Conservation (phyloP, 306 rosid species). For the Boehmeria nivea region DNA sequence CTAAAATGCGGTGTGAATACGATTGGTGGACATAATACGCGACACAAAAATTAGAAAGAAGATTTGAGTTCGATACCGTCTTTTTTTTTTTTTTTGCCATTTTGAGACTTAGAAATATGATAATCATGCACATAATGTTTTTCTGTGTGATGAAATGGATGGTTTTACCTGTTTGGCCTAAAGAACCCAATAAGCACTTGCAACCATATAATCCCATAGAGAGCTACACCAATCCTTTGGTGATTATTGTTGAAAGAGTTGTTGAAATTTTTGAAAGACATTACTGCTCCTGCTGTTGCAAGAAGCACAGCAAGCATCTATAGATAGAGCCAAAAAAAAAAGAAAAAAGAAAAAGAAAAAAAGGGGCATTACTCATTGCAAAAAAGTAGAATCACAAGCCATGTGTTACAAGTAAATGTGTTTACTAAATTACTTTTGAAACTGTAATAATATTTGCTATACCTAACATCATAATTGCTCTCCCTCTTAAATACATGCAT, state of each 20-base stretch:
- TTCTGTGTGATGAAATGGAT: too few relatives aligned
- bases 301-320: slow-evolving; percentile 62
- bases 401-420: too few relatives aligned
- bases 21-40: too few relatives aligned
- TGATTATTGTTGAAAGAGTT: slow-evolving; percentile 79
- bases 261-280: slow-evolving; percentile 82
- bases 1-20: too few relatives aligned
- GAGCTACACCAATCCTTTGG: slow-evolving; percentile 77
- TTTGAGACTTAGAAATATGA: too few relatives aligned
- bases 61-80: too few relatives aligned
- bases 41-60: too few relatives aligned
- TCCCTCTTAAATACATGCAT: slow-evolving; percentile 20
- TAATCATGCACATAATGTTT: too few relatives aligned
- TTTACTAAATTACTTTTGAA: neutral
- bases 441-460: neutral
- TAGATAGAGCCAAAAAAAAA: slow-evolving; percentile 22
- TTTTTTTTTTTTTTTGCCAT: too few relatives aligned
- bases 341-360: too few relatives aligned
- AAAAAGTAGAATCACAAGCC: too few relatives aligned
- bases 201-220: slow-evolving; percentile 74
- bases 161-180: slow-evolving; percentile 57
- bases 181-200: slow-evolving; percentile 61
- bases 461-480: slow-evolving; percentile 31
- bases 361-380: too few relatives aligned
- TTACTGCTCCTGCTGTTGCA: slow-evolving; percentile 75